Conservation (phyloP, 805 yeast species). For the Kodamaea kakaduensis region DNA sequence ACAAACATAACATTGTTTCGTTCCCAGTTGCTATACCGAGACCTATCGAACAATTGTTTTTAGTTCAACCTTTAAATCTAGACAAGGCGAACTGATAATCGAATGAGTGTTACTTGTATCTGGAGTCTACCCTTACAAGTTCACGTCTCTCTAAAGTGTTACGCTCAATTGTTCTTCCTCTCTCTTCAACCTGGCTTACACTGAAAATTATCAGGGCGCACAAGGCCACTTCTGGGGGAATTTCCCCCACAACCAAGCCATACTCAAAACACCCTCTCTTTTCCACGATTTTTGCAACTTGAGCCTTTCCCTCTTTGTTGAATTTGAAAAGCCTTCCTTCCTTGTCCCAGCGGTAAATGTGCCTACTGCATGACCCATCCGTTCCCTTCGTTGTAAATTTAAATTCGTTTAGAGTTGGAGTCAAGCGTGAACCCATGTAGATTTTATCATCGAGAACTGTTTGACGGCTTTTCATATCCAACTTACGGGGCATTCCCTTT, state of each 20-base stretch:
- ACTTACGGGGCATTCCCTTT: constrained; percentile 2
- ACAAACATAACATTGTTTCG: too few species aligned
- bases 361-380: constrained; percentile 5
- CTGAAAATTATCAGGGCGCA: constrained; percentile 7
- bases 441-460: constrained; percentile 7
- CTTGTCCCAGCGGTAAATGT: constrained; percentile 11
- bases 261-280: constrained; percentile 3
- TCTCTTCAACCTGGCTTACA: constrained; percentile 4
- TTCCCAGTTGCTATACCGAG: too few species aligned
- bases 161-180: background rate
- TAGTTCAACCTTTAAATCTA: too few species aligned
- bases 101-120: too few species aligned
- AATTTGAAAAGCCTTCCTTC: too few species aligned
- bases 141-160: too few species aligned
- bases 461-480: background rate
- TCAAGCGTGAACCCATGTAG: constrained; percentile 14
- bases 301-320: background rate
- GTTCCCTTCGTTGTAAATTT: constrained; percentile 7
- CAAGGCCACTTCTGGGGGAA: constrained; percentile 5
- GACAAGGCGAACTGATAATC: too few species aligned
- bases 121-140: too few species aligned
- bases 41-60: too few species aligned
- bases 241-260: constrained; percentile 8
- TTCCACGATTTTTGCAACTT: constrained; percentile 9
- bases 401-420: constrained; percentile 10